Evolutionary conservation across 306 rosid genomes (phyloP).

Genomic region (Potentilla sterilis): DNA sequence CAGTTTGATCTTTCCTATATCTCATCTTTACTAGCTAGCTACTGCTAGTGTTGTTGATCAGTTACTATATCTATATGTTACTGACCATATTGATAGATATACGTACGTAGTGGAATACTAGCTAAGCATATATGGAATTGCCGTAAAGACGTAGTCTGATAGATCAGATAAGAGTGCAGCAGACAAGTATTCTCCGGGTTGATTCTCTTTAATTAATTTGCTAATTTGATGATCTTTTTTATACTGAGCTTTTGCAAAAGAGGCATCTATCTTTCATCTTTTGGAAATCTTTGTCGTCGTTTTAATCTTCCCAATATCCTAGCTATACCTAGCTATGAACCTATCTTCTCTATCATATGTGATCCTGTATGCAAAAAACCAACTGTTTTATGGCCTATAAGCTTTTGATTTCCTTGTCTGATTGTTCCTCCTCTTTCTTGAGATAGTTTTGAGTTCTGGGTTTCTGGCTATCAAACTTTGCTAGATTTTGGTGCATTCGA

Average conservation of each 20-base stretch:
- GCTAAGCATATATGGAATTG: not conserved
- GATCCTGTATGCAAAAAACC: not conserved
- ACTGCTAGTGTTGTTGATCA: no score
- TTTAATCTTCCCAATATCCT: not conserved
- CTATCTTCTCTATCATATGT: not conserved
- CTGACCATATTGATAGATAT: not conserved
- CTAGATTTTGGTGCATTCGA: no score
- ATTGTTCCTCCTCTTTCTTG: no score
- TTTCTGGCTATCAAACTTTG: no score
- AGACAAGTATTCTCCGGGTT: constrained; percentile 39
- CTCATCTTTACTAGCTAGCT: not conserved
- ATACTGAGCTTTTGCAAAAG: constrained; percentile 41
- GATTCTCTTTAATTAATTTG: constrained; percentile 64
- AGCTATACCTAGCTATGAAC: not conserved
- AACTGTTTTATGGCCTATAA: no score
- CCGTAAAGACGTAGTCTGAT: constrained; percentile 1
- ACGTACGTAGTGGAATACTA: not conserved
- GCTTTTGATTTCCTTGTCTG: no score
- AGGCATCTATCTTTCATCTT: constrained; percentile 44
- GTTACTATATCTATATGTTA: not conserved
- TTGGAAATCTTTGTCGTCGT: constrained; percentile 22
- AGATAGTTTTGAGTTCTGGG: no score
- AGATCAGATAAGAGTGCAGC: constrained; percentile 6
- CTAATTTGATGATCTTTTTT: constrained; percentile 39
- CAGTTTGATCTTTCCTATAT: not conserved